A percentile compares a stretch with the other conserved stretches of the same genome.
Evolutionary conservation across 2,329 filamentous ascomycete genomes (phyloP).

Genomic region (Biscogniauxia mediterranea): DNA sequence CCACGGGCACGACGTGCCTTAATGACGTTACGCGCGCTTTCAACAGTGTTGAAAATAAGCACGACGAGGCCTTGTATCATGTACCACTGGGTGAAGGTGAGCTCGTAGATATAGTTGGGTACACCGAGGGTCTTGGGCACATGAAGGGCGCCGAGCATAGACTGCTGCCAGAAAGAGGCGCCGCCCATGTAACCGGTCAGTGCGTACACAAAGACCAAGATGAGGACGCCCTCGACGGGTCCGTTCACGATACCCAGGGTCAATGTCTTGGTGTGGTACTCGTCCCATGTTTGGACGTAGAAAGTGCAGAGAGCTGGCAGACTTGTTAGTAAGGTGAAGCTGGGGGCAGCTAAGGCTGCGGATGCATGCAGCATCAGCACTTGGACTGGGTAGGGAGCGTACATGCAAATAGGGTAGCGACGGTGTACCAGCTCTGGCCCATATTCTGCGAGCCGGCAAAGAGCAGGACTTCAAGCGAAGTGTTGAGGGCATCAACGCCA

Average conservation of each 20-base stretch:
- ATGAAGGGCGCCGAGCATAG: constrained; percentile 70
- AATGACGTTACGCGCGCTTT: constrained; percentile 82
- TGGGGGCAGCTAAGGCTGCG: neutral
- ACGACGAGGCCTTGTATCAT: constrained; percentile 82
- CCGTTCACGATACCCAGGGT: constrained; percentile 91
- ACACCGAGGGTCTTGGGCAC: constrained; percentile 63
- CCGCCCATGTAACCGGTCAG: constrained; percentile 84
- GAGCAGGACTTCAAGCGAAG: constrained; percentile 85
- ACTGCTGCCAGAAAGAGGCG: constrained; percentile 88
- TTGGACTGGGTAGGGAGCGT: constrained; percentile 31
- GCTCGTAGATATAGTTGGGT: constrained; percentile 68
- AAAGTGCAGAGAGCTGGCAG: constrained; percentile 82
- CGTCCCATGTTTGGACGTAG: constrained; percentile 98
- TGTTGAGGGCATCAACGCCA: constrained; percentile 95
- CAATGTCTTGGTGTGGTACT: constrained; percentile 96
- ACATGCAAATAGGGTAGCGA: constrained; percentile 81
- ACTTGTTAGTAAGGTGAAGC: constrained; percentile 13
- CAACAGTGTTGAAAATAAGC: constrained; percentile 79
- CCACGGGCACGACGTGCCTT: constrained; percentile 71
- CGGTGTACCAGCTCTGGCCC: constrained; percentile 87
- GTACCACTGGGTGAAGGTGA: constrained; percentile 91
- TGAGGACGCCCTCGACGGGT: constrained; percentile 90
- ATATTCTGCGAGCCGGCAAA: constrained; percentile 93
- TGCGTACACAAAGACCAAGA: constrained; percentile 76
- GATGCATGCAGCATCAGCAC: neutral